Base-by-base conservation (phyloP, 306 rosid genomes). In the Cucurbita moschata region DNA sequence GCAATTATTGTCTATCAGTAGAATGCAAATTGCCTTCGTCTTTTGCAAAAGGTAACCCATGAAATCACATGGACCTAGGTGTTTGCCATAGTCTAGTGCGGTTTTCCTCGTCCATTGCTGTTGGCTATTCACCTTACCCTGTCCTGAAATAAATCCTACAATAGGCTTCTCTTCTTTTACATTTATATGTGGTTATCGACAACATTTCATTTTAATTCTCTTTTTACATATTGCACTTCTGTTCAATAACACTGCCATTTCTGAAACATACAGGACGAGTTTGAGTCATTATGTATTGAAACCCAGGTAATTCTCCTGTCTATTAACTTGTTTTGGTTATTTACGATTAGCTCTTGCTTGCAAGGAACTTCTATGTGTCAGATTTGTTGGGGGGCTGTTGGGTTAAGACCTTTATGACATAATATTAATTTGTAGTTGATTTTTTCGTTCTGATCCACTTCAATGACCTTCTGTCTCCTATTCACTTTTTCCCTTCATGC, bases 221-320 rank as follows among this genome's bases (percentile, higher is more conserved):
- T 56, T 53, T 14, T 79, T 42, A 71, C 40, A 52, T 68, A 15
- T 11, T 58, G 49, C 51, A 19, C 56, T 16, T 44, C 23, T 80
- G 61, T 62, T 61, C 66, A 80, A 38, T 77, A 68, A 77, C 75
- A 65, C 74, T 47, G 56, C 73, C 69, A 37, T 46, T 40, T 39
- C 21, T 37, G 73, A 75, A 76, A 79, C 70, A 77, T 76, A 47
- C 96, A 91, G 97, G 89, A 87, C 14, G 88, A 81, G 64, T 88
- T 91, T 65, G 84, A 82, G 70, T 72, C 84, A 6, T 2, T 85
- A 75, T 87, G 92, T 78, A 81, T 71, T 76, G 81, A 83, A 80
- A 80, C 85, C 44, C 74, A 85, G 97, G 97, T 91, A 84, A 62
- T 19, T 19, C 10, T 80, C 12, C 52, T 13, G 19, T 51, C 21